A percentile compares a stretch with the other conserved stretches of the same genome.
These are phyloP conservation scores for Vaccinium darrowii DNA, from an alignment of 148 eudicot genomes.

Conservation along the genomic window DNA sequence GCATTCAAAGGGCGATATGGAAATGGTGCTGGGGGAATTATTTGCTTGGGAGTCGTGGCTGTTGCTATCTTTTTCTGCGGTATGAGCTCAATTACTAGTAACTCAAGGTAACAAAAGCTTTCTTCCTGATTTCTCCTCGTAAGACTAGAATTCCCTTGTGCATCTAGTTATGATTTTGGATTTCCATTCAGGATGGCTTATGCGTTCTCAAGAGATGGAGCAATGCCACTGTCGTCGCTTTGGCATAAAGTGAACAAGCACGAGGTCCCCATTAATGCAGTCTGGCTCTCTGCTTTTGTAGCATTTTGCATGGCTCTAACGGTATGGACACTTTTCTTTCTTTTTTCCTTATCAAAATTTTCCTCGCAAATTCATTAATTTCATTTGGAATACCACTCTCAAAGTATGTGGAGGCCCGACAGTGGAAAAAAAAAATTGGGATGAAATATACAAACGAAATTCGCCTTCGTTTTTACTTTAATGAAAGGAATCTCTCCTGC, in stretches of 20 bases:
- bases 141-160: neutral
- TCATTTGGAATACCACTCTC: neutral
- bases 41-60: conserved; percentile 80
- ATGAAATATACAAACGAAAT: neutral
- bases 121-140: conserved; percentile 2
- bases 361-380: neutral
- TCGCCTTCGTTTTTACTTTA: neutral
- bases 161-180: neutral
- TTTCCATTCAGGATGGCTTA: conserved; percentile 70
- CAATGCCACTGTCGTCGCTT: conserved; percentile 81
- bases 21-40: conserved; percentile 76
- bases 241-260: conserved; percentile 94
- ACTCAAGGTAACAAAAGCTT: conserved; percentile 66
- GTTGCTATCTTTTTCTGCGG: conserved; percentile 93
- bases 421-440: neutral
- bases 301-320: conserved; percentile 96
- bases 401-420: neutral
- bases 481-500: neutral
- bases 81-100: conserved; percentile 94
- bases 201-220: conserved; percentile 99
- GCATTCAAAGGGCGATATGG: conserved; percentile 86
- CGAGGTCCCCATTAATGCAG: conserved; percentile 89
- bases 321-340: conserved; percentile 39
- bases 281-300: conserved; percentile 82
- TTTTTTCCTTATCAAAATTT: neutral